These are phyloP conservation scores for Ceratobasidium sp. DNA, from an alignment of 1,284 basidiomycete species.

Conservation along the genomic window DNA sequence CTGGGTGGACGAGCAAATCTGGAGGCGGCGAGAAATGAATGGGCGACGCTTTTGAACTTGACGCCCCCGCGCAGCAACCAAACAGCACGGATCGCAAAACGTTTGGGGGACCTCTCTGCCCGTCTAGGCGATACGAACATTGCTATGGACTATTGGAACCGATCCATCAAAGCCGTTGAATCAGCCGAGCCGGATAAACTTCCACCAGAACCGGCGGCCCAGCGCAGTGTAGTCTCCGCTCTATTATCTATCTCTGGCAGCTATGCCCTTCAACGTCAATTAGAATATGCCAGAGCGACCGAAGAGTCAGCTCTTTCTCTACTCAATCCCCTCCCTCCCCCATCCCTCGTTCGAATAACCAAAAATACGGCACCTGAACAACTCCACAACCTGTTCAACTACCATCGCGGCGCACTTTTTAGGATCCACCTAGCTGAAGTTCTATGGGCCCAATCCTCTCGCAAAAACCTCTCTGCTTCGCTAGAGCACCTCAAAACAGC, in stretches of 20 bases:
- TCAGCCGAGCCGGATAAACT: conserved; percentile 44
- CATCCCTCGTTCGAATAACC: conserved; percentile 47
- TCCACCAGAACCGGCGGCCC: conserved; percentile 70
- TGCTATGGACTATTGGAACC: conserved; percentile 49
- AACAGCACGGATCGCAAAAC: conserved; percentile 65
- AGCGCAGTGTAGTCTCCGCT: conserved; percentile 72
- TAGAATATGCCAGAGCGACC: conserved; percentile 72
- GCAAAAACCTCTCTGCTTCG: conserved; percentile 54
- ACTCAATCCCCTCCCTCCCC: conserved; percentile 70
- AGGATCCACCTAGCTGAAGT: conserved; percentile 82
- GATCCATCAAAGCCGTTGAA: conserved; percentile 23
- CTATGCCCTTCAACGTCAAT: conserved; percentile 72
- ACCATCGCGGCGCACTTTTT: conserved; percentile 77
- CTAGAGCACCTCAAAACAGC: conserved; percentile 63
- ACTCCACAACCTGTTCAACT: conserved; percentile 73
- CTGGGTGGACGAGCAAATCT: conserved; percentile 58
- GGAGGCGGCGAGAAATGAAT: conserved; percentile 63
- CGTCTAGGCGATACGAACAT: conserved; percentile 56
- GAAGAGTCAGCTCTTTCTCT: conserved; percentile 74
- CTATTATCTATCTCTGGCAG: conserved; percentile 77
- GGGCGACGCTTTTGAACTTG: conserved; percentile 64
- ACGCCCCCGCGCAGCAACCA: conserved; percentile 68
- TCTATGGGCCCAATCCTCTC: conserved; percentile 60
- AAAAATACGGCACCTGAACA: conserved; percentile 65
- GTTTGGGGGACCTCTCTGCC: conserved; percentile 74